Evolutionary conservation across 2,329 filamentous ascomycete species (phyloP), one percentile per base, ranked within the genome.

Genomic region (Sporothrix luriei): DNA sequence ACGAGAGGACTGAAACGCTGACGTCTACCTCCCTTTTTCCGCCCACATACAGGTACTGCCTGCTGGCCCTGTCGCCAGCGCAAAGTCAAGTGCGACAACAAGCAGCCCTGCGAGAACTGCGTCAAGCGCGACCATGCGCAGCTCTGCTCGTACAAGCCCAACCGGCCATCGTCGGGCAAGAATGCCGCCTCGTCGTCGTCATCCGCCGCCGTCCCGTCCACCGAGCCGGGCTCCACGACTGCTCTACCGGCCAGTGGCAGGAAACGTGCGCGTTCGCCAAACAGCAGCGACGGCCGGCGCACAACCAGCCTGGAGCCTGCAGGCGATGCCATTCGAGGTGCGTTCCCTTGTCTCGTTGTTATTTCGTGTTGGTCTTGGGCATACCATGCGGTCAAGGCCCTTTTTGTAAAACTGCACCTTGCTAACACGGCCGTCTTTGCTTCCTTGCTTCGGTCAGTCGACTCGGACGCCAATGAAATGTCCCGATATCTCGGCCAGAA

Each of bases 21-120:
- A 68, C 57, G 14, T 13, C 13, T 43, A 11, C 69, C 14, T 48
- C 24, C 21, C 26, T 19, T n/a, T 13, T n/a, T 4, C 16, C 40
- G 38, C 64, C 48, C 70, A n/a, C 7, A 68, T 73, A 4, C 74
- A 88, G 86, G 86, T 70, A 88, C 86, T 54, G 86, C 86, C 4
- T 90, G 88, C 75, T 90, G 87, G 87, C 88, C 88, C 14, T 90
- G 88, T 76, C 83, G 88, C 59, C 88, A 90, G 77, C 83, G 88
- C 73, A 90, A 90, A 78, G 88, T 90, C 52, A 90, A 90, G 79
- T 90, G 88, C 77, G 87, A 90, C 79, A 90, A 89, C 77, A 87
- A 89, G 77, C 84, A 88, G 75, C 88, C 88, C 0, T 90, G 88
- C 77, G 87, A 90, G 75, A 90, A 90, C 76, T 90, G 88, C 75